Evolutionary conservation across 768 basidiomycete genomes (phyloP).

Genomic region (Hypholoma fasciculare): DNA sequence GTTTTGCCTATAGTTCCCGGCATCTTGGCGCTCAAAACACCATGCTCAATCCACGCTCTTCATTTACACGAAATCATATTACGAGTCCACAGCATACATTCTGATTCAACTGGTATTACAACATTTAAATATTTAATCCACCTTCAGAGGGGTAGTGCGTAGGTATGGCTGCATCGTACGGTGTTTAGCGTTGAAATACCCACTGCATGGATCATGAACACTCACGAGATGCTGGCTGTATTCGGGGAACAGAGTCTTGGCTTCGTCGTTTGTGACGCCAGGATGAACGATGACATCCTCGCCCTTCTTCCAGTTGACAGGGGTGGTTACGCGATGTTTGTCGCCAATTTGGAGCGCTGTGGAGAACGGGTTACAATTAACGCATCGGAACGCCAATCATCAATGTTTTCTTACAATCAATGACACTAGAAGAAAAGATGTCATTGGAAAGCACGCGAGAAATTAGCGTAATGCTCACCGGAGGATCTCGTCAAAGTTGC

Average conservation of each 20-base stretch:
- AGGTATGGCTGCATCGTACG: conserved; percentile 70
- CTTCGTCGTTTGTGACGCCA: conserved; percentile 81
- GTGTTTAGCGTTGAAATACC: not conserved
- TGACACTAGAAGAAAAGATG: conserved; percentile 44
- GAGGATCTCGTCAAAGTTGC: conserved; percentile 77
- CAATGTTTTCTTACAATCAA: conserved; percentile 58
- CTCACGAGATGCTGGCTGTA: conserved; percentile 77
- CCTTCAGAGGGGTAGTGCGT: conserved; percentile 68
- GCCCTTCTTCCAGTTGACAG: conserved; percentile 94
- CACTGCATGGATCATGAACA: not conserved
- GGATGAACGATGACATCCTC: conserved; percentile 95
- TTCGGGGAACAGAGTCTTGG: conserved; percentile 87
- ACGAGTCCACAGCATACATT: not conserved
- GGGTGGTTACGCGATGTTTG: conserved; percentile 82
- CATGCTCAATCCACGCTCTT: not conserved
- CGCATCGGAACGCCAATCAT: conserved; percentile 1
- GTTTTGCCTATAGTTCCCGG: conserved; percentile 10
- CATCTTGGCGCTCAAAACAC: not conserved
- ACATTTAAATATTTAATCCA: conserved; percentile 25
- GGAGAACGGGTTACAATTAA: conserved; percentile 11
- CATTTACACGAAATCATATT: not conserved
- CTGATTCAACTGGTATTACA: not conserved
- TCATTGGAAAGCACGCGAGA: too few relatives aligned
- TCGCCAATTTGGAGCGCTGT: conserved; percentile 87
- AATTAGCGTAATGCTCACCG: conserved; percentile 30